Evolutionary conservation across 768 basidiomycete species (phyloP), one percentile per base, ranked within the genome.

Genomic region (Leccinum ochraceum): DNA sequence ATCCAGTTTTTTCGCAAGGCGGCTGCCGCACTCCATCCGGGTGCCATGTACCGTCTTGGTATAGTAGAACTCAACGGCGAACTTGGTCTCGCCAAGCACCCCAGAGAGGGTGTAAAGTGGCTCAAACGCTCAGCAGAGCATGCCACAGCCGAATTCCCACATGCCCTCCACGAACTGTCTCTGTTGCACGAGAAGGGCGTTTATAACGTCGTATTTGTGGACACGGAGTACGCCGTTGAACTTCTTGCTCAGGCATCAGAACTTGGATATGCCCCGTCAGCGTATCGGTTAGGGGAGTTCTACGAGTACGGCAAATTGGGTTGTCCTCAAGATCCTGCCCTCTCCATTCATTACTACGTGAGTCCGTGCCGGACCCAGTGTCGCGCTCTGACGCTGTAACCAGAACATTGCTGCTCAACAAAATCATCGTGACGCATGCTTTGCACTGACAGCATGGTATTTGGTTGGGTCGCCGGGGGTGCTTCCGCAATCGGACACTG

Each of bases 221-320:
- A 99, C 74, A 86, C 87, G 64, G 96, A 98, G 69, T 99, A 99
- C 69, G 89, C 96, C 1, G 87, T 90, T 1, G 97, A 99, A 75
- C 80, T 98, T 11, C 79, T 98, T 46, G 97, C 97, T 3, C 94
- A 97, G 71, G 96, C 95, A 26, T 87, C 93, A 0, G 97, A 98
- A 75, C 83, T 99, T 26, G 95, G 95, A 5, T 98, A 98, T 76
- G 94, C 96, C 9, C 94, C 96, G 17, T 95, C 92, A 64, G 97
- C 97, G 34, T 93, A 95, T 77, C 87, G 94, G 61, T 78, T 98
- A 59, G 97, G 97, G 26, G 96, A 98, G 77, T 98, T 95, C 74
- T 99, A 99, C 74, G 97, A 99, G 79, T 99, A 98, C 74, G 97
- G 97, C 37, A 95, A 93, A 80, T 90, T 98, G 86, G 95, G 95